Evolutionary conservation across 1,284 basidiomycete species (phyloP), one percentile per base, ranked within the genome.

Genomic region (Ustilago trichophora): DNA sequence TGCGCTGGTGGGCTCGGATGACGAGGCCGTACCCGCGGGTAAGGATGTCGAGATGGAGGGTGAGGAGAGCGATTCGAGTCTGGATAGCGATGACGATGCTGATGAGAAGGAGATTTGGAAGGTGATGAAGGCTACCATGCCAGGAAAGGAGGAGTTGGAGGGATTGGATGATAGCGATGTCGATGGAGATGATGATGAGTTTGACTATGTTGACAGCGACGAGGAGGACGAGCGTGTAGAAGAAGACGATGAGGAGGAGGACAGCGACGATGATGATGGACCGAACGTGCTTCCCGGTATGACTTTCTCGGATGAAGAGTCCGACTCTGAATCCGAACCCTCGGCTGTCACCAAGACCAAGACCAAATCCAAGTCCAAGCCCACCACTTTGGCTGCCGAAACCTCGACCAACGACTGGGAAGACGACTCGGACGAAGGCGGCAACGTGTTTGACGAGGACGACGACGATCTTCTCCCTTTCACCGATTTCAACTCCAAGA

Each of bases 71-170:
- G 44, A 46, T 35, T 49, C 54, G 13, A 44, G 34, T 16, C 16
- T 62, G 21, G 63, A 69, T 31, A 70, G 64, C 41, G 58, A 62
- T 25, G 72, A 71, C 18, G 71, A 71, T 45, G 73, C 75, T 31
- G 76, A 78, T 27, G 76, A 73, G 72, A 75, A 74, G 11, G 83
- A 83, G 62, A 81, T 84, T 22, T 83, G 83, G 83, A 75, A 78
- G 53, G 83, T 81, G 16, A 84, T 84, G 82, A 79, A 80, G 69
- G 66, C 70, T n/a, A 76, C 76, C 3, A 80, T 84, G 79, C 82
- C 82, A 0, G 67, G 87, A 10, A 80, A 86, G 13, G 85, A 89
- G 45, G 85, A 90, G 57, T 85, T 87, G 9, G 89, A 85, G 55
- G 71, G 55, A 5, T 15, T 66, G 13, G 62, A 67, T 10, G 70